Conservation (phyloP, 75 land plant genomes). For the Picea glauca region DNA sequence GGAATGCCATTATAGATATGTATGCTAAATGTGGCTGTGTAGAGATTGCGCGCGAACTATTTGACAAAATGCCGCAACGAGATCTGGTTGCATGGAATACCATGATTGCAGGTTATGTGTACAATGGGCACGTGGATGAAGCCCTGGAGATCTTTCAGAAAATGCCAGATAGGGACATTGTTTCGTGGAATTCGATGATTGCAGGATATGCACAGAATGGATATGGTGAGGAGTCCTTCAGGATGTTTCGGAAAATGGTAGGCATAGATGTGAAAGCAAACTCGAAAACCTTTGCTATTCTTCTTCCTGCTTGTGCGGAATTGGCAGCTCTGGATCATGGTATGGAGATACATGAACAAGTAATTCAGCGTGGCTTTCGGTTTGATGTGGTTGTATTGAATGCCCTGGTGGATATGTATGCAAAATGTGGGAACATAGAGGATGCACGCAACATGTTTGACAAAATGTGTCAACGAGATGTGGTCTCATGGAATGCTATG, state of each 20-base stretch:
- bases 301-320: no score
- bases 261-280: no score
- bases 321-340: no score
- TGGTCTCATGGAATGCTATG: slow-evolving; percentile 72
- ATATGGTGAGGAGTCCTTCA: slow-evolving; percentile 33
- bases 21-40: slow-evolving; percentile 43
- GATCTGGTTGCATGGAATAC: slow-evolving; percentile 52
- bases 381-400: no score
- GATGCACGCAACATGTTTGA: slow-evolving; percentile 47
- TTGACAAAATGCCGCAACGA: slow-evolving; percentile 22
- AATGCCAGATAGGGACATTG: slow-evolving; percentile 41
- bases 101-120: slow-evolving; percentile 48
- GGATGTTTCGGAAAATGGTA: slow-evolving; percentile 45
- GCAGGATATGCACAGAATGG: slow-evolving; percentile 31
- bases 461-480: slow-evolving; percentile 41
- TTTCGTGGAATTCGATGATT: slow-evolving; percentile 68
- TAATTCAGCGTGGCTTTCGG: no score
- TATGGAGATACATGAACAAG: no score
- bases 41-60: slow-evolving; percentile 21
- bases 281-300: no score
- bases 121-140: slow-evolving; percentile 24
- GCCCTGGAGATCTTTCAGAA: slow-evolving; percentile 42
- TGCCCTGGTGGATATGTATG: slow-evolving; percentile 54
- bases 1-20: slow-evolving; percentile 45
- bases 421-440: slow-evolving; percentile 26